Evolutionary conservation across 2,329 filamentous ascomycete species (phyloP).

Genomic region (Blastomyces percursus): DNA sequence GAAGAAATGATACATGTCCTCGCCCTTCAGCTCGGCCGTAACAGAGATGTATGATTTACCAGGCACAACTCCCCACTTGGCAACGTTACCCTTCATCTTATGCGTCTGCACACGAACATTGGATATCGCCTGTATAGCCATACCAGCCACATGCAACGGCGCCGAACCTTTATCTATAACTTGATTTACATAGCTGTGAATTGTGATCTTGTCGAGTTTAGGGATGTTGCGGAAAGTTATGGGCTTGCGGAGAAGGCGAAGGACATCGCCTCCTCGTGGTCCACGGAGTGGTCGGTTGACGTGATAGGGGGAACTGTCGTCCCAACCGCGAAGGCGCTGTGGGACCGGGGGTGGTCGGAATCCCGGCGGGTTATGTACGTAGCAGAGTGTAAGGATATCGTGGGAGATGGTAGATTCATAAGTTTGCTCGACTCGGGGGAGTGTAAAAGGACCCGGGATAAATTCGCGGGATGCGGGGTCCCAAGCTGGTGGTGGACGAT

Average conservation of each 20-base stretch:
- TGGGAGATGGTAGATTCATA: conserved; percentile 76
- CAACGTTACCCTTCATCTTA: conserved; percentile 57
- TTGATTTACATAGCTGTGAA: conserved; percentile 64
- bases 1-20: conserved; percentile 79
- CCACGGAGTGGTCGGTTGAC: conserved; percentile 78
- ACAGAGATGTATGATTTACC: conserved; percentile 59
- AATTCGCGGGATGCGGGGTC: conserved; percentile 83
- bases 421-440: conserved; percentile 79
- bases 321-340: conserved; percentile 71
- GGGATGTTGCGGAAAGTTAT: conserved; percentile 77
- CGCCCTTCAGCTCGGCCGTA: conserved; percentile 65
- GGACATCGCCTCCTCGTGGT: conserved; percentile 62
- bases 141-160: conserved; percentile 69
- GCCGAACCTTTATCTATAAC: conserved; percentile 59
- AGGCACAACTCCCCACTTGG: conserved; percentile 61
- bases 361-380: conserved; percentile 74
- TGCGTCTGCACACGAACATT: conserved; percentile 63
- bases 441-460: conserved; percentile 79
- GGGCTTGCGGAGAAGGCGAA: conserved; percentile 42
- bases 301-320: conserved; percentile 85
- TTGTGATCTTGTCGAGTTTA: conserved; percentile 64
- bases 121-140: conserved; percentile 75
- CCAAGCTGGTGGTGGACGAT: conserved; percentile 77
- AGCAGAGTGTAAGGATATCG: conserved; percentile 80
- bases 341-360: conserved; percentile 47